A percentile compares a stretch with the other conserved stretches of the same genome.
These are phyloP conservation scores for Carallia pectinifolia DNA, from an alignment of 345 rosid species.

Conservation along the genomic window DNA sequence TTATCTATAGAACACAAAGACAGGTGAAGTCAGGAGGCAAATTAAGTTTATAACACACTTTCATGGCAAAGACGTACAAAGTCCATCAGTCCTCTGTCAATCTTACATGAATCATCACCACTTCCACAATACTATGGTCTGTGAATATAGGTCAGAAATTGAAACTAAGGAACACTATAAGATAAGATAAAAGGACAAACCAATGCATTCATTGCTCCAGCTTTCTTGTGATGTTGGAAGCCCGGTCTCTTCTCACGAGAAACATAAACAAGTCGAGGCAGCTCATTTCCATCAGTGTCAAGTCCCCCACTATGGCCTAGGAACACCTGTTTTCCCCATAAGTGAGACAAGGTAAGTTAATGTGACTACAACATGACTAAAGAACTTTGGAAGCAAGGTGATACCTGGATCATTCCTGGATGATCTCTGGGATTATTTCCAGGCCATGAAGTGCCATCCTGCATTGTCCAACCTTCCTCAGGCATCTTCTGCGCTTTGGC, in stretches of 20 bases:
- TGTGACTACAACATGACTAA: constrained; percentile 2
- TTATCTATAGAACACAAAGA: constrained; percentile 55
- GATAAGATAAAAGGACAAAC: constrained; percentile 40
- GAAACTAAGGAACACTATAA: neutral
- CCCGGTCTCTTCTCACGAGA: constrained; percentile 99
- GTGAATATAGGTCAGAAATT: neutral
- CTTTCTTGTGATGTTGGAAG: constrained; percentile 99
- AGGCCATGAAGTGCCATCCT: constrained; percentile 99
- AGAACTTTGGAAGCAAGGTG: constrained; percentile 2
- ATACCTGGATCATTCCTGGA: constrained; percentile 98
- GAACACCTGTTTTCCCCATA: constrained; percentile 59
- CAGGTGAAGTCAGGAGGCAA: constrained; percentile 20
- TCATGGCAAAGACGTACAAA: no score
- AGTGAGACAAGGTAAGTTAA: constrained; percentile 2
- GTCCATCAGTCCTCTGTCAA: no score
- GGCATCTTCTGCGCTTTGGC: constrained; percentile 98
- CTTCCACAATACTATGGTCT: neutral
- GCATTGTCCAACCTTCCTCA: constrained; percentile 99
- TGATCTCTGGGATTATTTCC: constrained; percentile 99
- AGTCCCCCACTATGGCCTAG: constrained; percentile 98
- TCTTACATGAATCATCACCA: neutral
- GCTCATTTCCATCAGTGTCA: constrained; percentile 97
- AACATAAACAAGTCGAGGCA: constrained; percentile 97
- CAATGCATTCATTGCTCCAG: constrained; percentile 99
- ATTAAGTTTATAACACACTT: neutral